A percentile compares a stretch with the other conserved stretches of the same genome.
Evolutionary conservation across 2,329 filamentous ascomycete genomes (phyloP).

Genomic region (Colletotrichum somersetense): DNA sequence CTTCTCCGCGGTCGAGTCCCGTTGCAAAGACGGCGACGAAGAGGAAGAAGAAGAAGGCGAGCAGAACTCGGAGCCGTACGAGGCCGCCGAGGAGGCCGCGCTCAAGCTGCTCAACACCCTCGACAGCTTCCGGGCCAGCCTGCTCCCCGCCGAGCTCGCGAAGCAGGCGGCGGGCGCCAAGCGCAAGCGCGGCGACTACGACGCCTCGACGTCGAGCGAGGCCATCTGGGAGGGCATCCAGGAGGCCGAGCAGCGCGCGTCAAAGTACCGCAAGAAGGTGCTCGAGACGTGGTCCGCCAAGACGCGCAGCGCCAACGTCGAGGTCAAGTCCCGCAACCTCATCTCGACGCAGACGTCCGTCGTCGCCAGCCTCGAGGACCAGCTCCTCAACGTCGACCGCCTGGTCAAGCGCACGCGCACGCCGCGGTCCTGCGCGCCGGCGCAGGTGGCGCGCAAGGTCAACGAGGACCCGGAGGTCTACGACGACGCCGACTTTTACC

Average conservation of each 20-base stretch:
- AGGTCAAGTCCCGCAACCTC: conserved; percentile 69
- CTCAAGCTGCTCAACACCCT: conserved; percentile 87
- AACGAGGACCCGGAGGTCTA: conserved; percentile 76
- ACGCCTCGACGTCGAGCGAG: conserved; percentile 68
- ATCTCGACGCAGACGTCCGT: conserved; percentile 69
- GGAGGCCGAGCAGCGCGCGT: conserved; percentile 70
- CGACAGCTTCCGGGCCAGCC: conserved; percentile 74
- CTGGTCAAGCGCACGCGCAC: conserved; percentile 77
- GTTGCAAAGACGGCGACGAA: conserved; percentile 45
- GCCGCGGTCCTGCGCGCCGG: conserved; percentile 81
- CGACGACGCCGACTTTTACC: conserved; percentile 96
- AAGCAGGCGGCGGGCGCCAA: conserved; percentile 68
- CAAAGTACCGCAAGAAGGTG: conserved; percentile 74
- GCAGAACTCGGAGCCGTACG: conserved; percentile 67
- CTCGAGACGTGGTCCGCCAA: conserved; percentile 94
- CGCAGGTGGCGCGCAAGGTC: conserved; percentile 71
- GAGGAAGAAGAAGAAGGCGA: conserved; percentile 46
- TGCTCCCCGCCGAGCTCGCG: conserved; percentile 58
- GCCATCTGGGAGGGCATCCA: conserved; percentile 81
- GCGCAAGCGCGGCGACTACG: conserved; percentile 65
- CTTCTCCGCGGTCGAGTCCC: conserved; percentile 63
- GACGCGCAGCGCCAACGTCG: conserved; percentile 68
- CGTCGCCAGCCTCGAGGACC: conserved; percentile 75
- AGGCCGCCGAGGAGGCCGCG: conserved; percentile 86
- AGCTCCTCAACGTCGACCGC: conserved; percentile 75